Percentiles rank a stretch among this genome's conserved stretches.
Conservation (phyloP, 2,329 filamentous ascomycete species). For the Magnaporthiopsis incrustans region DNA sequence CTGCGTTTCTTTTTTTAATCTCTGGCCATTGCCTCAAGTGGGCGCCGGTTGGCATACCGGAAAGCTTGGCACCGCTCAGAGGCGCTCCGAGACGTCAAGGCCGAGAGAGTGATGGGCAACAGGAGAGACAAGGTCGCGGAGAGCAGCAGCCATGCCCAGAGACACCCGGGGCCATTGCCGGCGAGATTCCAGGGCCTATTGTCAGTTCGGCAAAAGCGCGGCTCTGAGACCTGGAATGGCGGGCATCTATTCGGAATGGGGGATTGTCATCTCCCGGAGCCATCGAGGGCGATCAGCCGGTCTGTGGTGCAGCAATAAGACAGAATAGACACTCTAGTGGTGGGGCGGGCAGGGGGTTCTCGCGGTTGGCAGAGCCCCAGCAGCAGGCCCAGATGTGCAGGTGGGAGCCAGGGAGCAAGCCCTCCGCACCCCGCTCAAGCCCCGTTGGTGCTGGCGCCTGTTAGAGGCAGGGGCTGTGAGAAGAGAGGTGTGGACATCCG, state of each 20-base stretch:
- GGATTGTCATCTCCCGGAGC: not conserved
- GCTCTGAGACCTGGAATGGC: conserved; percentile 2
- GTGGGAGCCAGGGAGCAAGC: too few species aligned
- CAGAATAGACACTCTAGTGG: not conserved
- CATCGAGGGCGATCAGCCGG: not conserved
- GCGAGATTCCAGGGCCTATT: not conserved
- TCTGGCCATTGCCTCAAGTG: not conserved
- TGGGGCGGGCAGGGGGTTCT: not conserved
- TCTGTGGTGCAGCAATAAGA: not conserved
- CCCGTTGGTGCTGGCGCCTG: not conserved
- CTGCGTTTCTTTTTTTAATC: not conserved
- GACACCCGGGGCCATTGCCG: not conserved
- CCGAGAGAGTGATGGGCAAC: not conserved
- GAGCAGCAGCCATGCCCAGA: not conserved
- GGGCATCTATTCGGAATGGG: not conserved
- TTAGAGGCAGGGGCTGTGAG: too few species aligned
- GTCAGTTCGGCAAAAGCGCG: not conserved
- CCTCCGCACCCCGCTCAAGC: not conserved
- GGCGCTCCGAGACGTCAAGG: not conserved
- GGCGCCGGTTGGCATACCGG: not conserved
- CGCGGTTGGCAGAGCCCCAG: not conserved
- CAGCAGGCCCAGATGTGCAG: not conserved
- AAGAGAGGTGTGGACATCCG: too few species aligned
- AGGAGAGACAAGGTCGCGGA: not conserved
- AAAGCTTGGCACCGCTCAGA: not conserved